Conservation (phyloP, 768 basidiomycete genomes). For the Lepiota brunneoincarnata region DNA sequence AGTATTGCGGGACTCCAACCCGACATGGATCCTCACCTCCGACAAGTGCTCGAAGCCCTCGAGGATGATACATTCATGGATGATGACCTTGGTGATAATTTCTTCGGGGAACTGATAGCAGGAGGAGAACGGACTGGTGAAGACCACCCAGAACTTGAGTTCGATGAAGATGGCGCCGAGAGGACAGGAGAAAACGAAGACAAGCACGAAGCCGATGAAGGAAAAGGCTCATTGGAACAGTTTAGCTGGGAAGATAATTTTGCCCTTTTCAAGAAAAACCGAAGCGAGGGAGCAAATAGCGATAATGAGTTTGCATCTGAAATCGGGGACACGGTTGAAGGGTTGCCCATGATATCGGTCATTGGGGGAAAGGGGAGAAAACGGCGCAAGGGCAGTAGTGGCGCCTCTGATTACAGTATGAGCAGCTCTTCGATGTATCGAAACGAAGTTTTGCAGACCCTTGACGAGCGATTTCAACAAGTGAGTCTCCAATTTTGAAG, state of each 20-base stretch:
- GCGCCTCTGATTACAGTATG: slow-evolving; percentile 96
- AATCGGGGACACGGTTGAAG: slow-evolving; percentile 77
- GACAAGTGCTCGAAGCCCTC: slow-evolving; percentile 90
- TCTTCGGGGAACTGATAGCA: slow-evolving; percentile 69
- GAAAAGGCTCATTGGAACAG: slow-evolving; percentile 33
- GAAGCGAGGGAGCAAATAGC: slow-evolving; percentile 40
- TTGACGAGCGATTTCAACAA: slow-evolving; percentile 95
- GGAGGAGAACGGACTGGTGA: slow-evolving; percentile 66
- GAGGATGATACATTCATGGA: slow-evolving; percentile 96
- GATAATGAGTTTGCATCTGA: slow-evolving; percentile 64
- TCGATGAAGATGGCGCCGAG: slow-evolving; percentile 48
- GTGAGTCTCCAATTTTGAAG: slow-evolving; percentile 36
- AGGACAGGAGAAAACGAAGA: slow-evolving; percentile 11
- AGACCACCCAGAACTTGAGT: slow-evolving; percentile 66
- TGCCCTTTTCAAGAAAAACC: slow-evolving; percentile 71
- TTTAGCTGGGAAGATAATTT: slow-evolving; percentile 78
- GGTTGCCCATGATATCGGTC: slow-evolving; percentile 72
- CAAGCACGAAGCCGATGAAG: slow-evolving; percentile 9
- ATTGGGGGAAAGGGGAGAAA: slow-evolving; percentile 72
- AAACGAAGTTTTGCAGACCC: slow-evolving; percentile 80
- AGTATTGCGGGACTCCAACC: slow-evolving; percentile 90
- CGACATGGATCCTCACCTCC: slow-evolving; percentile 93
- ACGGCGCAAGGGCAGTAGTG: slow-evolving; percentile 70
- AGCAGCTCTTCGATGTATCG: slow-evolving; percentile 95
- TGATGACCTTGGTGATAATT: slow-evolving; percentile 68